Evolutionary conservation across 192 early-diverging fungal species (phyloP), one percentile per base, ranked within the genome.

Genomic region (Coemansia sp.): DNA sequence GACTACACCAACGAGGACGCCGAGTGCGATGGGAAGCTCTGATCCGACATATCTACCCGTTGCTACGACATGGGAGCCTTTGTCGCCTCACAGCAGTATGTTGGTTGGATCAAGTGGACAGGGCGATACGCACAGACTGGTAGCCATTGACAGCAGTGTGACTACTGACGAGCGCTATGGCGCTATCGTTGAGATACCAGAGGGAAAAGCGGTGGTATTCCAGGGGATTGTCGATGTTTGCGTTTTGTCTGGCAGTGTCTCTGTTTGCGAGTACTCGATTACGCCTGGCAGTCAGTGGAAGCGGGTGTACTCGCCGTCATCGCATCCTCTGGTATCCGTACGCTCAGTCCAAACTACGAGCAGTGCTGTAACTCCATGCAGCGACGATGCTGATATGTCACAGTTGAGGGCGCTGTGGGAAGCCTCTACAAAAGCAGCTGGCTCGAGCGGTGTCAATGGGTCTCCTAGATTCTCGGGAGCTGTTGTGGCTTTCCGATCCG

Each of bases 221-320:
- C 77, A 80, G 42, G 82, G 82, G 1, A 74, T 80, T 36, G 60
- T 71, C 21, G 77, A 84, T 32, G 37, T 84, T 2, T 79, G 76
- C 32, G 72, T 80, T 21, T 34, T 84, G 39, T 44, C 34, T 19
- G 82, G 82, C 6, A 23, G 68, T 0, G 66, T 67, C 17, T 68
- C 73, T 9, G 64, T 67, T 25, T 79, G 76, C 39, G 77, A 74
- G 50, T 70, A 84, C 29, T 36, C 27, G 11, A 25, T 66, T 29
- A 5, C 39, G 37, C 42, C 57, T 3, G 62, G 44, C 2, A 46
- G 50, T 6, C 46, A 38, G 25, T 84, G 82, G 82, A 48, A n/a
- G 42, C 77, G 82, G 3, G 63, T 77, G n/a, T 84, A 74, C 60
- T 84, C 82, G 63, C 82, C 82, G 36, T 70, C 77, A 7, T 79